Percentiles rank a stretch among this genome's conserved stretches.
Conservation (phyloP, 2,329 filamentous ascomycete genomes). For the Botryosphaeria agaves region DNA sequence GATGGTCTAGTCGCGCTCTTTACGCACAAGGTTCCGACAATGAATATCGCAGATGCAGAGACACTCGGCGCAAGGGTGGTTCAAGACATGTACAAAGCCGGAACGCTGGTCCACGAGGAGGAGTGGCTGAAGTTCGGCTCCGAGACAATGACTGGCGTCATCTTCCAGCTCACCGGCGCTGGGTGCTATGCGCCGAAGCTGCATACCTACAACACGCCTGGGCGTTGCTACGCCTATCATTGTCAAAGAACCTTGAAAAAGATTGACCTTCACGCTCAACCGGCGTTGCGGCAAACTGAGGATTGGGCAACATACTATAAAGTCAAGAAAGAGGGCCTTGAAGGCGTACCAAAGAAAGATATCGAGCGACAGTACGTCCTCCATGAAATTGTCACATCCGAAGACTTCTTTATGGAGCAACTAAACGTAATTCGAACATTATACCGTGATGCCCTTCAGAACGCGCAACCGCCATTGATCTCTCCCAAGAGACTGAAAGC, state of each 20-base stretch:
- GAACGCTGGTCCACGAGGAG: conserved; percentile 70
- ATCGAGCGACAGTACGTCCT: conserved; percentile 84
- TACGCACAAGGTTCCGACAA: conserved; percentile 86
- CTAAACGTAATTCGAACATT: conserved; percentile 71
- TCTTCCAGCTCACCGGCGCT: conserved; percentile 81
- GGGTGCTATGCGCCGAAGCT: conserved; percentile 82
- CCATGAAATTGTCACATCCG: conserved; percentile 87
- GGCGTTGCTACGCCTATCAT: conserved; percentile 83
- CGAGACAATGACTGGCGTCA: conserved; percentile 67
- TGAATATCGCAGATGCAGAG: conserved; percentile 96
- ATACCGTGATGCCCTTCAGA: conserved; percentile 65
- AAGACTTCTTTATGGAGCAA: conserved; percentile 80
- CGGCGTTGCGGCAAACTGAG: conserved; percentile 44
- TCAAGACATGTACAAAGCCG: conserved; percentile 59
- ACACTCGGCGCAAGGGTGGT: conserved; percentile 64
- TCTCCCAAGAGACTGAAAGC: conserved; percentile 57
- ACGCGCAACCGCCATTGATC: conserved; percentile 64
- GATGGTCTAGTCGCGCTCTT: conserved; percentile 82
- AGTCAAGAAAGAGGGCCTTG: conserved; percentile 59
- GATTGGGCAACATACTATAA: conserved; percentile 88
- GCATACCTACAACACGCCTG: conserved; percentile 49
- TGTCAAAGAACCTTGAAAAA: conserved; percentile 92
- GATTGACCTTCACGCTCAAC: conserved; percentile 66
- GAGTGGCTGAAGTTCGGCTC: conserved; percentile 93
- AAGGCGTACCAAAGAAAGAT: conserved; percentile 63